Percentiles rank a stretch among this genome's conserved stretches.
Conservation (phyloP, 140 eudicot genomes). For the Anethum foeniculum region DNA sequence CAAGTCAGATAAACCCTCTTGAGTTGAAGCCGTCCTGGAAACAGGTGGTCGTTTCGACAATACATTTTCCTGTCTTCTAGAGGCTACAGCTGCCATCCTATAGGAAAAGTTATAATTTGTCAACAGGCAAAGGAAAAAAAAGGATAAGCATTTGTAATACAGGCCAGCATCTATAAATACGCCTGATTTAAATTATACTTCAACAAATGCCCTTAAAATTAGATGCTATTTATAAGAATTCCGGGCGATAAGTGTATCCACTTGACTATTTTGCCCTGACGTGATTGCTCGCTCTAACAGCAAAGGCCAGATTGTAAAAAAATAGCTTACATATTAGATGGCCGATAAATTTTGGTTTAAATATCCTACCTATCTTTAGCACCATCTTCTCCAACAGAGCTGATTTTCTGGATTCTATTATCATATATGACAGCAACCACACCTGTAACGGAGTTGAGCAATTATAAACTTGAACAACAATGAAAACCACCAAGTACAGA, state of each 20-base stretch:
- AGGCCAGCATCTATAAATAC: too few relatives aligned
- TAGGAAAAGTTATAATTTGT: neutral
- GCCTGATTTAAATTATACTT: too few relatives aligned
- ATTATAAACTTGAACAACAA: neutral
- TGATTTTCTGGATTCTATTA: slow-evolving; percentile 33
- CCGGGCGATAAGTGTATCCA: too few relatives aligned
- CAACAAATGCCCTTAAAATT: too few relatives aligned
- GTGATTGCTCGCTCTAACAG: neutral
- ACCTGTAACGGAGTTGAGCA: slow-evolving; percentile 25
- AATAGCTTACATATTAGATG: neutral
- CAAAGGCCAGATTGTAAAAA: neutral
- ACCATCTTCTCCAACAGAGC: slow-evolving; percentile 32
- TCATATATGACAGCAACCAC: slow-evolving; percentile 31
- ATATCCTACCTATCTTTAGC: slow-evolving; percentile 44
- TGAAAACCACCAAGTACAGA: neutral
- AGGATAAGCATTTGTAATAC: too few relatives aligned
- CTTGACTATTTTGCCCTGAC: too few relatives aligned
- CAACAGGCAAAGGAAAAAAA: too few relatives aligned
- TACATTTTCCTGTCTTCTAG: slow-evolving; percentile 53
- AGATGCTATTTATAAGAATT: too few relatives aligned
- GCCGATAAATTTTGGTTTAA: neutral
- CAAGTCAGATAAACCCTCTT: slow-evolving; percentile 55
- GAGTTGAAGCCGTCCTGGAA: slow-evolving; percentile 46
- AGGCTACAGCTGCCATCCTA: slow-evolving; percentile 34
- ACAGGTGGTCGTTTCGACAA: slow-evolving; percentile 69